These are phyloP conservation scores for Carpinus viminea DNA, from an alignment of 306 rosid genomes.

Conservation along the genomic window DNA sequence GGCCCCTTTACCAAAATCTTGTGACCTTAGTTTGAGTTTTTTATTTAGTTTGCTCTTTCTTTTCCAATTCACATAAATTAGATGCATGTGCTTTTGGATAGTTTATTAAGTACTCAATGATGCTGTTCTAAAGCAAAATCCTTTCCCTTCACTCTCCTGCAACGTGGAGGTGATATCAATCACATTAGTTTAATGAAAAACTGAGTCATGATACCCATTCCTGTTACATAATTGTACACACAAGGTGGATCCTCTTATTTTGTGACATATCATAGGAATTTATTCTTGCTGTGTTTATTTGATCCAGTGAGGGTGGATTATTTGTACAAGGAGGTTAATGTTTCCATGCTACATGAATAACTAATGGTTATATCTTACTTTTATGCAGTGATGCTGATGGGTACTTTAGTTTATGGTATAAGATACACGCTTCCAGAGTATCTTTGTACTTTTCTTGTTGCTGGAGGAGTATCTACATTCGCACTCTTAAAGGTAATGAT, in stretches of 20 bases:
- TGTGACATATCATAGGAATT: background rate
- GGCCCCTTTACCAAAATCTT: background rate
- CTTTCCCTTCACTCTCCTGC: background rate
- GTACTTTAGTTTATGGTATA: conserved; percentile 78
- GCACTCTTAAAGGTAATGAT: conserved; percentile 83
- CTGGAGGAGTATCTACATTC: conserved; percentile 94
- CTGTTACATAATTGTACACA: background rate
- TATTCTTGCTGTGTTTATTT: background rate
- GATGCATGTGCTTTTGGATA: background rate
- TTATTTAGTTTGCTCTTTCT: background rate
- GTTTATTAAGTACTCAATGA: background rate
- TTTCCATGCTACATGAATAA: conserved; percentile 8
- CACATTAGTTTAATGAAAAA: background rate
- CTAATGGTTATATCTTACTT: conserved; percentile 22
- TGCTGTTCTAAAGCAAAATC: background rate
- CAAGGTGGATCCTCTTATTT: background rate
- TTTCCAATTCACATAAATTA: background rate
- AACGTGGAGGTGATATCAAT: background rate
- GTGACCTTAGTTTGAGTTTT: background rate
- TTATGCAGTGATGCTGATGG: conserved; percentile 96
- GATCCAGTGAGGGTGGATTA: background rate
- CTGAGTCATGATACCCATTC: background rate
- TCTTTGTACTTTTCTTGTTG: conserved; percentile 86
- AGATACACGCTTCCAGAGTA: conserved; percentile 79
- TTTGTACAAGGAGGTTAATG: background rate